Evolutionary conservation across 1,139 yeast genomes (phyloP).

Genomic region (Pneumocystis murina): DNA sequence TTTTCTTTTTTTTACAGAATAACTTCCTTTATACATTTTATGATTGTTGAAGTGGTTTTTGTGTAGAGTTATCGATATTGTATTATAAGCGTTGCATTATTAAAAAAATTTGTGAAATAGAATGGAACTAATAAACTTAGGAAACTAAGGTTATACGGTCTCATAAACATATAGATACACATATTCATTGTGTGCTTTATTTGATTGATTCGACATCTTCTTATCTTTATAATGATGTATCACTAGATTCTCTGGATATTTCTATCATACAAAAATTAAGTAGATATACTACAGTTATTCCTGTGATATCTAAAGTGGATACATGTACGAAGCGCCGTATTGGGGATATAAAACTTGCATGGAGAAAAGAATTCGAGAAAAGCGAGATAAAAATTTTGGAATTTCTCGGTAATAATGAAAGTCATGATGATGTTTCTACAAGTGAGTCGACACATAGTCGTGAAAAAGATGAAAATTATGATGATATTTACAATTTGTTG

Average conservation of each 20-base stretch:
- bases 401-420: background rate
- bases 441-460: background rate
- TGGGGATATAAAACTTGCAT: background rate
- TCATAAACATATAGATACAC: background rate
- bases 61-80: background rate
- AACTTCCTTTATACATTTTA: background rate
- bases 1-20: background rate
- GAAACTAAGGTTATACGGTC: background rate
- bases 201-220: background rate
- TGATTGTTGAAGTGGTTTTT: background rate
- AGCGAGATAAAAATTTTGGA: background rate
- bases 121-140: background rate
- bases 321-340: background rate
- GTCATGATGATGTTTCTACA: background rate
- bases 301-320: background rate
- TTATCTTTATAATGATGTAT: background rate
- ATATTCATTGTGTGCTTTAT: slow-evolving; percentile 2
- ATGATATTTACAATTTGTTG: background rate
- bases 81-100: background rate
- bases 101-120: background rate
- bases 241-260: background rate
- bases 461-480: background rate
- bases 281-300: background rate
- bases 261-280: background rate
- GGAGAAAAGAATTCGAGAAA: background rate